A percentile compares a stretch with the other conserved stretches of the same genome.
Conservation (phyloP, 1,284 basidiomycete genomes). For the Ganoderma resinaceum region DNA sequence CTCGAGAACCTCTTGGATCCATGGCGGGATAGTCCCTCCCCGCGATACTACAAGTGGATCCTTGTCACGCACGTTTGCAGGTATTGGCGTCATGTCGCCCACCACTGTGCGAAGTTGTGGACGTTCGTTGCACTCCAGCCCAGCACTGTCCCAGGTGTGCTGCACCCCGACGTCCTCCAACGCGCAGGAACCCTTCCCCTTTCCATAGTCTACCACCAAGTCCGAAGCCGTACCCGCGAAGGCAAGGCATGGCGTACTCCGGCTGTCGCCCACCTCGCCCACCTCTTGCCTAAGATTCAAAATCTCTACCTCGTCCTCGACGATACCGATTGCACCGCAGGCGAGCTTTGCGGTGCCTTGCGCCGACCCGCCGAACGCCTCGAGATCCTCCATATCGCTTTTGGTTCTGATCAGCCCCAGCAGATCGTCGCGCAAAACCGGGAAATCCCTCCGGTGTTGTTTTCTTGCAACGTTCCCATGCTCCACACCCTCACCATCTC, state of each 20-base stretch:
- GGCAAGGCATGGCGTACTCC: conserved; percentile 4
- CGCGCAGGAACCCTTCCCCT: conserved; percentile 7
- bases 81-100: conserved; percentile 18
- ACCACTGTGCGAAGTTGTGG: conserved; percentile 12
- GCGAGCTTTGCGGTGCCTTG: conserved; percentile 8
- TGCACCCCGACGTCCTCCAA: not conserved
- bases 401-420: not conserved
- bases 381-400: conserved; percentile 1
- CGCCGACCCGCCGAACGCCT: not conserved
- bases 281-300: conserved; percentile 4
- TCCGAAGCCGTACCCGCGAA: not conserved
- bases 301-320: conserved; percentile 14
- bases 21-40: not conserved
- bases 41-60: conserved; percentile 16
- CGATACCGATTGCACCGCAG: conserved; percentile 11
- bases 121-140: conserved; percentile 17
- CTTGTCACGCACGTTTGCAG: conserved; percentile 14
- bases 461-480: not conserved
- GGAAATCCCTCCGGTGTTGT: conserved; percentile 2
- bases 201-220: conserved; percentile 18
- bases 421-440: conserved; percentile 5
- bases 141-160: conserved; percentile 1
- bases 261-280: not conserved
- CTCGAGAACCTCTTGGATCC: not conserved
- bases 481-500: conserved; percentile 11